Percentiles rank a stretch among this genome's conserved stretches.
These are phyloP conservation scores for Cutaneotrichosporon spelunceum DNA, from an alignment of 1,284 basidiomycete genomes.

Conservation along the genomic window DNA sequence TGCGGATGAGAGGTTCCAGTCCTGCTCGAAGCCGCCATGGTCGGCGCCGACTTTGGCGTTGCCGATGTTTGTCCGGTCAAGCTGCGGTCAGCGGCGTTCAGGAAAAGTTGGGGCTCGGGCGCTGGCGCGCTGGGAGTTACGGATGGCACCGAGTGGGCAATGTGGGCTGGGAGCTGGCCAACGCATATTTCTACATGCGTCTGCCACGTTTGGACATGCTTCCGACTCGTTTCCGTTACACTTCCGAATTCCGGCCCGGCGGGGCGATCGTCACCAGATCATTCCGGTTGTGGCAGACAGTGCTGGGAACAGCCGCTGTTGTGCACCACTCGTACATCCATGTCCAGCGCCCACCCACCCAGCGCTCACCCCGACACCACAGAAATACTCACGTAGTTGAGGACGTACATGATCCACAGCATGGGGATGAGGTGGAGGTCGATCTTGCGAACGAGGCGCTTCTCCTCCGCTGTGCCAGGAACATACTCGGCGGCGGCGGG, in stretches of 20 bases:
- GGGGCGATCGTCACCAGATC: too few species aligned
- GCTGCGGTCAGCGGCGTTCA: not conserved
- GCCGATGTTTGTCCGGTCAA: conserved; percentile 6
- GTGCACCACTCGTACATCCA: too few species aligned
- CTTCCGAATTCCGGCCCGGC: too few species aligned
- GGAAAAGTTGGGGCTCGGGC: not conserved
- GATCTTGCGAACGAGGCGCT: conserved; percentile 49
- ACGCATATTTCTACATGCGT: too few species aligned
- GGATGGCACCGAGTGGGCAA: not conserved
- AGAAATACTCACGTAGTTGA: conserved; percentile 21
- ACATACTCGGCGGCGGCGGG: conserved; percentile 24
- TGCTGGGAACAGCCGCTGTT: too few species aligned
- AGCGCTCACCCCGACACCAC: not conserved
- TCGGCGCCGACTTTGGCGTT: conserved; percentile 39
- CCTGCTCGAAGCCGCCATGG: conserved; percentile 45
- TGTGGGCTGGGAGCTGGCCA: too few species aligned
- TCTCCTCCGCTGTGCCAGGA: conserved; percentile 45
- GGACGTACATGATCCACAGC: conserved; percentile 37
- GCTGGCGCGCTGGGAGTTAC: not conserved
- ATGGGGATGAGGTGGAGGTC: conserved; percentile 44
- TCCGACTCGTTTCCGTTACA: too few species aligned
- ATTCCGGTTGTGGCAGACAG: too few species aligned
- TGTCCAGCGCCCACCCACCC: too few species aligned
- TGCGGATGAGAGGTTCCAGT: conserved; percentile 35
- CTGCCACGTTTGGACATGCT: too few species aligned